phyloP scores from a whole-genome alignment of 164 flowering plant genomes.

The Stephania yunnanensis region DNA sequence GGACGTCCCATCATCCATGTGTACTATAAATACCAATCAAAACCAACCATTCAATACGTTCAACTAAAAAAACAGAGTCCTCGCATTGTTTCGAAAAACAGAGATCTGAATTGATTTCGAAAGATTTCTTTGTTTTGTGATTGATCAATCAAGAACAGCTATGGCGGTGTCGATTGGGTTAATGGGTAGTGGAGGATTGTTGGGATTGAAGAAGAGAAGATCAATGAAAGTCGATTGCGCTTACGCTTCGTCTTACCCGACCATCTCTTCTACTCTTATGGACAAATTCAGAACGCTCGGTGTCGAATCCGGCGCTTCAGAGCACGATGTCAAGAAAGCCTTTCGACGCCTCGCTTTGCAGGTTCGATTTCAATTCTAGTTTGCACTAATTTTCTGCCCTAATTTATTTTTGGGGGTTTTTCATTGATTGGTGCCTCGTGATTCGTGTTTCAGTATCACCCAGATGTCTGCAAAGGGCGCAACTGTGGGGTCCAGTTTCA shows the following conservation, averaged over 20 bases:
- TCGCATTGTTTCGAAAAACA: background rate
- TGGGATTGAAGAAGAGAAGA: constrained; percentile 1
- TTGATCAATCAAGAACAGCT: background rate
- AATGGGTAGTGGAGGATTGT: constrained; percentile 1
- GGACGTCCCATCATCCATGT: background rate
- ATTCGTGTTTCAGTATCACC: constrained; percentile 76
- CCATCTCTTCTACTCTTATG: background rate
- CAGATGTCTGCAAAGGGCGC: constrained; percentile 88
- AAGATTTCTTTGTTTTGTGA: background rate
- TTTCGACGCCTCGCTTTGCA: constrained; percentile 68
- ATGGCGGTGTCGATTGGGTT: constrained; percentile 3
- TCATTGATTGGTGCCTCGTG: background rate
- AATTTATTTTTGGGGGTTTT: background rate
- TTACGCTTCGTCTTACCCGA: background rate
- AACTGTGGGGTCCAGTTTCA: constrained; percentile 72
- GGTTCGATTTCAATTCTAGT: background rate
- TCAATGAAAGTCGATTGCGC: background rate
- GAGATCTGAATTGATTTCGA: background rate
- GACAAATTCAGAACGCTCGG: constrained; percentile 11
- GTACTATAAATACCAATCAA: background rate
- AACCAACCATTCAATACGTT: background rate
- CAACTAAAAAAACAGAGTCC: background rate
- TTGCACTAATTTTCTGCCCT: too few species aligned
- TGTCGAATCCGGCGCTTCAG: constrained; percentile 70
- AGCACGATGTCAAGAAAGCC: constrained; percentile 76